phyloP scores from a whole-genome alignment of 331 rosid species.

The Rhamnella rubrinervis region DNA sequence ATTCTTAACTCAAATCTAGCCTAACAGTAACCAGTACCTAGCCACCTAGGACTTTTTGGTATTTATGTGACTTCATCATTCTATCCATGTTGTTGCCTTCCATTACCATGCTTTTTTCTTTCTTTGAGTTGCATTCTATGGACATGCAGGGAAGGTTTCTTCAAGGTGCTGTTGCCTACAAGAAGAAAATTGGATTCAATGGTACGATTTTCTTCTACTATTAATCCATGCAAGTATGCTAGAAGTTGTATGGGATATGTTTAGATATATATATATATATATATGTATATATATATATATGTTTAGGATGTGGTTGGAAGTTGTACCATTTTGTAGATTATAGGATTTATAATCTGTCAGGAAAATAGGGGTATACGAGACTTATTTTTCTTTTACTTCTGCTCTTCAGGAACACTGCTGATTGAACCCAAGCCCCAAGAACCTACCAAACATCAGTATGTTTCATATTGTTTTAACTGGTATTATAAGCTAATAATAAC shows the following conservation, averaged over 20 bases:
- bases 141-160: conserved; percentile 78
- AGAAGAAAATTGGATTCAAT: conserved; percentile 92
- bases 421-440: conserved; percentile 99
- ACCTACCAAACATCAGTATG: conserved; percentile 94
- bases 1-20: too few relatives aligned
- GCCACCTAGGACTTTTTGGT: background rate
- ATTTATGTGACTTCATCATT: background rate
- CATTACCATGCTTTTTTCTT: conserved; percentile 5
- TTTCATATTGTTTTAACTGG: conserved; percentile 20
- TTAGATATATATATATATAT: background rate
- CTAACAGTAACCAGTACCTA: background rate
- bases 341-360: background rate
- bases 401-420: conserved; percentile 67
- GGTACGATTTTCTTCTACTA: conserved; percentile 38
- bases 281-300: too few relatives aligned
- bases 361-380: background rate
- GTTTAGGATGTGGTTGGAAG: too few relatives aligned
- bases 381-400: conserved; percentile 8
- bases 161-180: conserved; percentile 78
- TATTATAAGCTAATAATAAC: conserved; percentile 1
- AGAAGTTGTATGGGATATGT: background rate
- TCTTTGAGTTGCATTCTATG: conserved; percentile 17
- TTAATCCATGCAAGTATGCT: conserved; percentile 3
- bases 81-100: background rate
- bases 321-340: background rate